Evolutionary conservation across 2,329 filamentous ascomycete genomes (phyloP).

Genomic region (Talaromyces atroroseus): DNA sequence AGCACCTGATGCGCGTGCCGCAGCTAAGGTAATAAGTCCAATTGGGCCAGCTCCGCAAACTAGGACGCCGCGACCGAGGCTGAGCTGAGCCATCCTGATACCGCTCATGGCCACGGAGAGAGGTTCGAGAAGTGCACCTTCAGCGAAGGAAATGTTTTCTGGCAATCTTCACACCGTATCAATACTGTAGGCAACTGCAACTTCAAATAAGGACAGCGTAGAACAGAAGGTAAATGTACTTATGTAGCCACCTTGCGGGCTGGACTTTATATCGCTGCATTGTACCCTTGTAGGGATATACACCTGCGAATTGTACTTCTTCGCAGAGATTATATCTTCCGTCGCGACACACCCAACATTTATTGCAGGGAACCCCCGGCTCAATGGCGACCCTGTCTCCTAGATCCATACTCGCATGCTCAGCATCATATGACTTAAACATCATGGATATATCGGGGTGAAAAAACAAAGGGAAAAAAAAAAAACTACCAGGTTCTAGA

Average conservation of each 20-base stretch:
- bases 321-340: slow-evolving; percentile 62
- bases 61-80: slow-evolving; percentile 51
- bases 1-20: slow-evolving; percentile 57
- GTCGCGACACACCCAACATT: slow-evolving; percentile 54
- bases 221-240: slow-evolving; percentile 13
- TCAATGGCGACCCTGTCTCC: slow-evolving; percentile 64
- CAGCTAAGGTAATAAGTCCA: slow-evolving; percentile 54
- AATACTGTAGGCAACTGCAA: neutral
- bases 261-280: slow-evolving; percentile 59
- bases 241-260: slow-evolving; percentile 55
- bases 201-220: slow-evolving; percentile 13
- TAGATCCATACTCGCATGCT: too few species aligned
- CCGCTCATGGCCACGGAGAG: slow-evolving; percentile 59
- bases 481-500: slow-evolving; percentile 47
- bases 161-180: slow-evolving; percentile 38
- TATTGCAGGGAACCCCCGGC: slow-evolving; percentile 58
- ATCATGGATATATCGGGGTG: too few species aligned
- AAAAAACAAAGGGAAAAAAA: too few species aligned
- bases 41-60: slow-evolving; percentile 62
- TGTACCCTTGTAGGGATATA: slow-evolving; percentile 57
- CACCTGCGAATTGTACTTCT: slow-evolving; percentile 56
- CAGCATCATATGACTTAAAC: too few species aligned
- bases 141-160: slow-evolving; percentile 50
- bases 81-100: slow-evolving; percentile 49
- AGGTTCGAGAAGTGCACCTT: slow-evolving; percentile 61